Evolutionary conservation across 331 rosid species (phyloP).

Genomic region (Dryas integrifolia): DNA sequence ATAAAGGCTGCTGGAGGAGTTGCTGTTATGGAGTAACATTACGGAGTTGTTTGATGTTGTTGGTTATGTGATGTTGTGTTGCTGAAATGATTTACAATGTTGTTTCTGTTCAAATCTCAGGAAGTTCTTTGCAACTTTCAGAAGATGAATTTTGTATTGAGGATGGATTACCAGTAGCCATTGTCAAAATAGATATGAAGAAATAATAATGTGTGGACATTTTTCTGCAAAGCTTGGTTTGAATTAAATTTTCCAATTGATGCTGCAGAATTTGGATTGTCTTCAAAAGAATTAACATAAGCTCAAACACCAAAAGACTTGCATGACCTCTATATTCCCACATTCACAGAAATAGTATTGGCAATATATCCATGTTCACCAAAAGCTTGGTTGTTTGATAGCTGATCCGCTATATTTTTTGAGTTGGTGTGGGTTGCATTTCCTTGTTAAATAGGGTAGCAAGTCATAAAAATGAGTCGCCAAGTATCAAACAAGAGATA

Average conservation of each 20-base stretch:
- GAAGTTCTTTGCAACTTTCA: neutral
- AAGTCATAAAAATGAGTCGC: too few species aligned
- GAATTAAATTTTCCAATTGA: neutral
- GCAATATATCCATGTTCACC: too few species aligned
- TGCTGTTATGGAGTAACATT: constrained; percentile 29
- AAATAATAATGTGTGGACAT: neutral
- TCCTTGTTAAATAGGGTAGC: too few species aligned
- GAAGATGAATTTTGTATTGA: neutral
- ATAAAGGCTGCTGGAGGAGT: constrained; percentile 41
- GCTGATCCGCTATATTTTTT: too few species aligned
- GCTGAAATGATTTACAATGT: neutral
- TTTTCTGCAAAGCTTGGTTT: neutral
- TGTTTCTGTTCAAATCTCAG: neutral
- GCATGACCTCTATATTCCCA: too few species aligned
- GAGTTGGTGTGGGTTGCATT: too few species aligned
- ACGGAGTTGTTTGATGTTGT: neutral
- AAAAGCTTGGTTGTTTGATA: too few species aligned
- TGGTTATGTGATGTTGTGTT: too few species aligned
- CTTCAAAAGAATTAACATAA: too few species aligned
- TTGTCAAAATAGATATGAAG: neutral
- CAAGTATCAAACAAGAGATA: too few species aligned
- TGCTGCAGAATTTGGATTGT: neutral
- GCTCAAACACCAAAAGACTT: too few species aligned
- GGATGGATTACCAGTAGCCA: neutral
- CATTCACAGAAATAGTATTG: too few species aligned